phyloP scores from a whole-genome alignment of 176 grass and related monocot species.

The Calamus simplicifolius region DNA sequence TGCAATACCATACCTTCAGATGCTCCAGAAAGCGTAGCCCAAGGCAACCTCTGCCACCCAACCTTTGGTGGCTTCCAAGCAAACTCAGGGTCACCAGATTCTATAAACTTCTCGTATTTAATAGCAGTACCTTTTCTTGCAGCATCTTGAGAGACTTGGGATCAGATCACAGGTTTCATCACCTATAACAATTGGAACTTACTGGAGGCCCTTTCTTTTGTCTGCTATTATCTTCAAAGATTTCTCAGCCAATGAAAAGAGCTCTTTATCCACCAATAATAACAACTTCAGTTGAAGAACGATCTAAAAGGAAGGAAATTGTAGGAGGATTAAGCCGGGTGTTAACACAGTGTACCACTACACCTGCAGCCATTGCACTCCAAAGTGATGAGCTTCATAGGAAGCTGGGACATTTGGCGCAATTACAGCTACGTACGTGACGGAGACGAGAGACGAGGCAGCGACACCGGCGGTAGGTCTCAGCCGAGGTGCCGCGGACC shows the following conservation, averaged over 20 bases:
- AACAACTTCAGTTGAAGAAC: slow-evolving; percentile 54
- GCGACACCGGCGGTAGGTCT: slow-evolving; percentile 90
- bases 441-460: slow-evolving; percentile 77
- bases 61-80: slow-evolving; percentile 65
- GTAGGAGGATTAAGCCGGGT: slow-evolving; percentile 61
- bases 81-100: slow-evolving; percentile 55
- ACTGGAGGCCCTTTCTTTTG: slow-evolving; percentile 52
- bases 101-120: slow-evolving; percentile 81
- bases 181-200: slow-evolving; percentile 47
- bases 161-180: slow-evolving; percentile 49
- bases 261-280: slow-evolving; percentile 76
- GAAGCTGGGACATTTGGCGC: slow-evolving; percentile 77
- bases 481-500: slow-evolving; percentile 62
- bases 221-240: slow-evolving; percentile 49
- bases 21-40: slow-evolving; percentile 83
- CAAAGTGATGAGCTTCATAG: slow-evolving; percentile 87
- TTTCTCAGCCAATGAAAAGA: slow-evolving; percentile 70
- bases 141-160: slow-evolving; percentile 43
- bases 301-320: slow-evolving; percentile 68
- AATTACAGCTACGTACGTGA: slow-evolving; percentile 85
- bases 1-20: slow-evolving; percentile 79
- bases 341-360: slow-evolving; percentile 73
- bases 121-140: slow-evolving; percentile 47
- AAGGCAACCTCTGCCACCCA: slow-evolving; percentile 89
- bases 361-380: slow-evolving; percentile 75